phyloP scores from a whole-genome alignment of 1,139 yeast species.

The Yamadazyma dushanensis region DNA sequence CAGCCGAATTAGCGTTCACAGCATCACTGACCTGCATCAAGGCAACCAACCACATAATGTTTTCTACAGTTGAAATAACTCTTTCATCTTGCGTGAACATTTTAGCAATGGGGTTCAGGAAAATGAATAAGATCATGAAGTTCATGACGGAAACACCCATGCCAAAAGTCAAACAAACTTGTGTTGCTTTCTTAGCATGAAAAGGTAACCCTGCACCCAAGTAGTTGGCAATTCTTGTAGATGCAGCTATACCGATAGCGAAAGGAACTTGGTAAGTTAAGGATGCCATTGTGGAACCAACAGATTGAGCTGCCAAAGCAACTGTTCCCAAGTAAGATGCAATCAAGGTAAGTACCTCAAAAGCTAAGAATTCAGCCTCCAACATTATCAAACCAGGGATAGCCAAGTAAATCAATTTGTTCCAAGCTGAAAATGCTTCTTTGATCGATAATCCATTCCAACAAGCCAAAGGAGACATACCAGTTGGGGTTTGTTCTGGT shows the following conservation, averaged over 20 bases:
- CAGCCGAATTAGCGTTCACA: conserved; percentile 59
- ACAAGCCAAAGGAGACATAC: conserved; percentile 44
- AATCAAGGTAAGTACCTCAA: conserved; percentile 55
- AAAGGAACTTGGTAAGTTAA: conserved; percentile 55
- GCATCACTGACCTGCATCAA: conserved; percentile 59
- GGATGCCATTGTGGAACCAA: conserved; percentile 57
- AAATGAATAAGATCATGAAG: conserved; percentile 37
- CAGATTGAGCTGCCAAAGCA: conserved; percentile 58
- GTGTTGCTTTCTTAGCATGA: conserved; percentile 47
- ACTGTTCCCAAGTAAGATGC: conserved; percentile 57
- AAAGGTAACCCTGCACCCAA: conserved; percentile 54
- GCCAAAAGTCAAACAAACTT: conserved; percentile 48
- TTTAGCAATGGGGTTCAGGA: conserved; percentile 36
- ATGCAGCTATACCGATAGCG: conserved; percentile 60
- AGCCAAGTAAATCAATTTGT: conserved; percentile 46
- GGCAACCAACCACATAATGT: conserved; percentile 54
- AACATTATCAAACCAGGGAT: conserved; percentile 60
- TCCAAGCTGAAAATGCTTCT: conserved; percentile 48
- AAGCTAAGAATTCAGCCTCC: conserved; percentile 59
- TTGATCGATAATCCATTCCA: conserved; percentile 34
- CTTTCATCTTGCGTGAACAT: conserved; percentile 42
- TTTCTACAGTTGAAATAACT: conserved; percentile 41
- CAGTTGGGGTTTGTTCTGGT: conserved; percentile 41
- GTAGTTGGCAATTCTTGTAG: conserved; percentile 59
- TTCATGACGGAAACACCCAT: conserved; percentile 41